Percentiles rank a stretch among this genome's conserved stretches.
phyloP scores from a whole-genome alignment of 2,329 filamentous ascomycete species.

The Phaeosphaeriaceae sp. region DNA sequence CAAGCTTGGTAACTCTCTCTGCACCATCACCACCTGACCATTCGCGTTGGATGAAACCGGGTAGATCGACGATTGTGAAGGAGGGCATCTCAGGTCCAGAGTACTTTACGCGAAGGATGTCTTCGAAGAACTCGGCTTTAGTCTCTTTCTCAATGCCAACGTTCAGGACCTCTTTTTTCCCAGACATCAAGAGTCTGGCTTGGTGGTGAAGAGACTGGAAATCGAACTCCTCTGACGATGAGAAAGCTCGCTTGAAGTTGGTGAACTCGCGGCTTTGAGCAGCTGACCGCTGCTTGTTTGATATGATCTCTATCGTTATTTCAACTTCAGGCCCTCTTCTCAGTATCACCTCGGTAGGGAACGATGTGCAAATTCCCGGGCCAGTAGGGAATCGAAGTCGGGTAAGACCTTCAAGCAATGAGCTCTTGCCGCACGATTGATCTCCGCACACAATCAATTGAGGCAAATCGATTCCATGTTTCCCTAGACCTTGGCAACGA shows the following conservation, averaged over 20 bases:
- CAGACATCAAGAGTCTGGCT: conserved; percentile 59
- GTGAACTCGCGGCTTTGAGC: conserved; percentile 18
- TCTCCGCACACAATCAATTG: conserved; percentile 42
- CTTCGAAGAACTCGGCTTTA: conserved; percentile 22
- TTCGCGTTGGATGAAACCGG: conserved; percentile 62
- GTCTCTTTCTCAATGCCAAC: not conserved
- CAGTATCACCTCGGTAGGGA: conserved; percentile 68
- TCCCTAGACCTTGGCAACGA: conserved; percentile 25
- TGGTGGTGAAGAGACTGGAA: conserved; percentile 57
- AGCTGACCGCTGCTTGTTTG: conserved; percentile 20
- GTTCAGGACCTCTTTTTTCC: not conserved
- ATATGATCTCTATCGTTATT: conserved; percentile 53
- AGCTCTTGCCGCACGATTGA: conserved; percentile 42
- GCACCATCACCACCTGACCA: conserved; percentile 56
- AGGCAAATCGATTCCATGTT: conserved; percentile 45
- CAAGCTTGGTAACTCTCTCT: conserved; percentile 56
- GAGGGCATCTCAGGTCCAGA: conserved; percentile 48
- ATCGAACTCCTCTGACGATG: conserved; percentile 38
- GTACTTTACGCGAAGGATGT: conserved; percentile 40
- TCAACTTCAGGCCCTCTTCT: conserved; percentile 48
- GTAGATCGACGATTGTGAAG: conserved; percentile 65
- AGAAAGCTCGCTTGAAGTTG: conserved; percentile 26
- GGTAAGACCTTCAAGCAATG: conserved; percentile 50
- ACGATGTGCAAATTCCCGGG: conserved; percentile 65
- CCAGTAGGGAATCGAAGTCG: conserved; percentile 66